Conservation (phyloP, 2,329 filamentous ascomycete species). For the Trichophyton mentagrophytes region DNA sequence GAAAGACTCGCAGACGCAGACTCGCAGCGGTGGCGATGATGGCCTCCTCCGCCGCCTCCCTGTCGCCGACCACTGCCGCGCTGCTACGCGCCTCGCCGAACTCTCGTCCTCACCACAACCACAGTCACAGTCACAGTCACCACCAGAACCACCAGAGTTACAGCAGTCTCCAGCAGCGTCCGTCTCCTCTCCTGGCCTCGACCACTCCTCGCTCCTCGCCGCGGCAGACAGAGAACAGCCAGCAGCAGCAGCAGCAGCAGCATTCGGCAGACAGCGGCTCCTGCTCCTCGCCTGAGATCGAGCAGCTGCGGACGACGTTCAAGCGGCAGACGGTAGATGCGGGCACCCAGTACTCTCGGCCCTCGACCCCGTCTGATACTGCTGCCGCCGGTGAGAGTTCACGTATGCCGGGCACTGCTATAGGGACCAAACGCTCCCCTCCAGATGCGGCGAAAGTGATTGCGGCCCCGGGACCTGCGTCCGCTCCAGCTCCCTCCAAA, state of each 20-base stretch:
- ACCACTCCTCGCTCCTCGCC: slow-evolving; percentile 8
- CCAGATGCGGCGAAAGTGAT: slow-evolving; percentile 14
- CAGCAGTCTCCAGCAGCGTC: background rate
- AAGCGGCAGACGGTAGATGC: slow-evolving; percentile 35
- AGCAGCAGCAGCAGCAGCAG: background rate
- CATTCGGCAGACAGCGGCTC: slow-evolving; percentile 14
- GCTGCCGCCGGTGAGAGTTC: slow-evolving; percentile 11
- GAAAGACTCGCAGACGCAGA: background rate
- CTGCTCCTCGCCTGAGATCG: slow-evolving; percentile 5
- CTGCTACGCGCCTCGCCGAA: slow-evolving; percentile 22
- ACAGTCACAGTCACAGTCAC: too few species aligned
- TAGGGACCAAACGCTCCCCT: slow-evolving; percentile 15
- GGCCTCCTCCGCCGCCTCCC: background rate
- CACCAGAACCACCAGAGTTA: too few species aligned
- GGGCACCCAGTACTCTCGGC: slow-evolving; percentile 44
- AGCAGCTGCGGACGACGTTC: slow-evolving; percentile 12
- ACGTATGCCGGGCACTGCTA: slow-evolving; percentile 13
- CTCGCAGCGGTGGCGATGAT: background rate
- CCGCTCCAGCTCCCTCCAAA: background rate
- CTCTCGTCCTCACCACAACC: background rate
- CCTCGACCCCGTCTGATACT: slow-evolving; percentile 24
- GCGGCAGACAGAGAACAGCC: background rate
- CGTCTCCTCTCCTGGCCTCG: slow-evolving; percentile 6
- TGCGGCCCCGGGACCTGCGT: background rate
- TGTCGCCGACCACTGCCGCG: slow-evolving; percentile 18